Percentiles rank a stretch among this genome's conserved stretches.
Conservation (phyloP, 805 yeast genomes). For the Nakazawaea molendinolei region DNA sequence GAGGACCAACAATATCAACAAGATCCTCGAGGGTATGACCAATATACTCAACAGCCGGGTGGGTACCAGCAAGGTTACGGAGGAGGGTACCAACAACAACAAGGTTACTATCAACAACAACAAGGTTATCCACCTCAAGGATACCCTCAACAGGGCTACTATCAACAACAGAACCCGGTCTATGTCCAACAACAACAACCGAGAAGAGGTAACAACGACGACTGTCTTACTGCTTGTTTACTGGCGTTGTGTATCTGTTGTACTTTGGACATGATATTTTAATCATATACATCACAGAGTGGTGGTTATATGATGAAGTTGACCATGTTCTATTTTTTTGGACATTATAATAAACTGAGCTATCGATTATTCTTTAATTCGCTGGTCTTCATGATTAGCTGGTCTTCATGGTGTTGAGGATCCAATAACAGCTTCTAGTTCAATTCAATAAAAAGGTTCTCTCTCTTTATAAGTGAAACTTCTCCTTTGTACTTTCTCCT, state of each 20-base stretch:
- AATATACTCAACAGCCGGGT: slow-evolving; percentile 1
- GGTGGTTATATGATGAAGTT: too few species aligned
- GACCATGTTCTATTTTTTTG: too few species aligned
- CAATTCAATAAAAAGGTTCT: too few species aligned
- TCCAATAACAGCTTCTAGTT: too few species aligned
- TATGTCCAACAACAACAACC: slow-evolving; percentile 49
- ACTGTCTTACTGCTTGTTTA: slow-evolving; percentile 46
- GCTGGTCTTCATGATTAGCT: too few species aligned
- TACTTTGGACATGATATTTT: slow-evolving; percentile 45
- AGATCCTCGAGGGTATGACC: neutral
- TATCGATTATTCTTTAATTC: too few species aligned
- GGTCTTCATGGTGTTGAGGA: too few species aligned
- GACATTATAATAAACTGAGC: too few species aligned
- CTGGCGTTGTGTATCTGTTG: slow-evolving; percentile 52
- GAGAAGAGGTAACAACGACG: slow-evolving; percentile 27
- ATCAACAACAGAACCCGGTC: slow-evolving; percentile 42
- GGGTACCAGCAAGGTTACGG: slow-evolving; percentile 13
- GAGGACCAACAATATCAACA: slow-evolving; percentile 1
- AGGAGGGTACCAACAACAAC: slow-evolving; percentile 17
- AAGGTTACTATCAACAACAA: slow-evolving; percentile 27
- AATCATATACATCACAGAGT: slow-evolving; percentile 10
- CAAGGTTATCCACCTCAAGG: slow-evolving; percentile 16
- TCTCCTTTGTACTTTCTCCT: too few species aligned
- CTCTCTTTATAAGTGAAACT: too few species aligned
- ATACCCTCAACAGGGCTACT: slow-evolving; percentile 15